Base-by-base conservation (phyloP, 768 basidiomycete genomes). In the Pluteus cervinus region DNA sequence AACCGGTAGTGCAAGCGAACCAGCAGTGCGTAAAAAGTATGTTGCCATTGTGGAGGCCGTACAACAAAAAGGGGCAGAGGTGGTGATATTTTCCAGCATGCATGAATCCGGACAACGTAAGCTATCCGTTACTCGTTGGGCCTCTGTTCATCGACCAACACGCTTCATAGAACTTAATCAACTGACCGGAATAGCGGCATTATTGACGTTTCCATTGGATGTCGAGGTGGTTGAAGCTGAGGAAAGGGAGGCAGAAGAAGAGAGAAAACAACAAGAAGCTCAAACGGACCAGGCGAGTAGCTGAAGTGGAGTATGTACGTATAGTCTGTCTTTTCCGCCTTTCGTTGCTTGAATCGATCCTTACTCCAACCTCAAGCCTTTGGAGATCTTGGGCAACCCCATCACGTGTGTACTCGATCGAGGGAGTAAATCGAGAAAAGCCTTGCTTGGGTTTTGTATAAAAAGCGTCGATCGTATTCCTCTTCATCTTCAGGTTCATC, bases 51-150 rank as follows among this genome's bases (percentile, higher is more conserved):
- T 94, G 1, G 94, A 99, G 58, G 79, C 76, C 24, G 91, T 97
- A 11, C 80, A 84, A 48, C 72, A 79, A 31, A 88, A 86, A 46
- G 90, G 92, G 17, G 94, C 81, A 17, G 93, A 98, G 54, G 92
- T 92, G 4, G 69, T 97, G 14, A 92, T 97, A 46, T 99, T 98
- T 60, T 98, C 94, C 4, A 97, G 92, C 52, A 98, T 99, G 96
- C 96, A 99, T 55, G 96, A 99, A 62, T 90, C 88, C 15, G 96
- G 96, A 10, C 92, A 97, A 71, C 93, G 92, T 94, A 53, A 52
- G 87, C 66, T 23, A 31, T 24, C n/a, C 30, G 24, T 25, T 29
- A 21, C 22, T 15, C 21, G 18, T 28, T 10, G 36, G 11, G 22
- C 32, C 5, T 26, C 40, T 32, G 11, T 39, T 7, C 21, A 24